Base-by-base conservation (phyloP, 129 eudicot species). In the Daucus carota region DNA sequence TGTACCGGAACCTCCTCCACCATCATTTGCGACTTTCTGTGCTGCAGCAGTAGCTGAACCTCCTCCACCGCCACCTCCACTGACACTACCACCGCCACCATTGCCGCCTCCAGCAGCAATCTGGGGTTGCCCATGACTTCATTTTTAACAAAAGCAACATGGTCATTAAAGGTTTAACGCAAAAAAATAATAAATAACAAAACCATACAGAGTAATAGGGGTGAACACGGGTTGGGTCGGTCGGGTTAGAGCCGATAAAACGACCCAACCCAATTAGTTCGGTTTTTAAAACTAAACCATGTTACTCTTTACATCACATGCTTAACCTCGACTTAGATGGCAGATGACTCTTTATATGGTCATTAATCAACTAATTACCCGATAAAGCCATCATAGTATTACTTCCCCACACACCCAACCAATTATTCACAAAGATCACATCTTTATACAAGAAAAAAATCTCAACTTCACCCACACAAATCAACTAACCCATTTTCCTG, bases 91-190 rank as follows among this genome's bases (percentile, higher is more conserved):
- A 4, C 81, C 84, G 33, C 31, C 66, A 26, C 31, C 66, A 26
- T 12, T 59, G 60, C 80, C 76, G 1, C 83, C 87, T 29, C 81
- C 79, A 34, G 86, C 88, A 77, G 84, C 85, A 83, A 78, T 85
- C 79, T 84, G 92, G 22, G 97, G 84, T 78, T 83, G 97, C 82
- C 95, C 92, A 82, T 81, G 81, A 62, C 98, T 93, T 77, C 83
- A 83, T 33, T 42, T 45, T 13, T 31, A 63, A n/a, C 6, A 36
- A 28, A 44, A 28, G 22, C 18, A 48, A 77, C 18, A 18, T 46
- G 11, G 8, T 69, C 38, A 81, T 26, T 24, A 20, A n/a, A 12
- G 2, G 9, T 16, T 26, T 6, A 45, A 14, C 38, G 36, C 31
- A 71, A 71, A n/a, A 26, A 16, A 20, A 43, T 16, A n/a, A n/a